Conservation (phyloP, 179 eudicot genomes). For the Vitellaria paradoxa region DNA sequence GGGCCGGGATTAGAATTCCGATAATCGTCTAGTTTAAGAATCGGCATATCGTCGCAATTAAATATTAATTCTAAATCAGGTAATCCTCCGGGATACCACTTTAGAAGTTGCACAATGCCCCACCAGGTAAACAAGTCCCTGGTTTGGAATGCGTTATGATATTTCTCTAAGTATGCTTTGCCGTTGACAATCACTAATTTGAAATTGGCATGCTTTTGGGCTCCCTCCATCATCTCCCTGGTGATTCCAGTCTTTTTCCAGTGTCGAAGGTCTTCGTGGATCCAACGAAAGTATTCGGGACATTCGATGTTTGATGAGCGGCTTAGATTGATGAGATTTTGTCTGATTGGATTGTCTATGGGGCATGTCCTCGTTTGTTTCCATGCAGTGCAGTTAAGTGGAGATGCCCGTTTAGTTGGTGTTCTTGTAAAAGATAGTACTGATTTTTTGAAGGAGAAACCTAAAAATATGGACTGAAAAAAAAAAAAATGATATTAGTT, state of each 20-base stretch:
- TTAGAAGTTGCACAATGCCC: constrained; percentile 53
- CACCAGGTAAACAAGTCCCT: constrained; percentile 57
- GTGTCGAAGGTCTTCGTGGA: constrained; percentile 55
- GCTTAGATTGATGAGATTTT: too few species aligned
- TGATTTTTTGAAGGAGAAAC: too few species aligned
- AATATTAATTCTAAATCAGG: constrained; percentile 70
- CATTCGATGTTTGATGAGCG: constrained; percentile 16
- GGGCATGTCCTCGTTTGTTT: too few species aligned
- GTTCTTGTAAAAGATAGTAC: too few species aligned
- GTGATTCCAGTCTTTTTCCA: constrained; percentile 57
- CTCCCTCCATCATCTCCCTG: constrained; percentile 50
- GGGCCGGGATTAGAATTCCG: constrained; percentile 17
- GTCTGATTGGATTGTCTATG: too few species aligned
- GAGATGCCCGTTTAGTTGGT: too few species aligned
- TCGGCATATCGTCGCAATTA: constrained; percentile 55
- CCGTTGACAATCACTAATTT: constrained; percentile 50
- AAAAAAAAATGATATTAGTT: too few species aligned
- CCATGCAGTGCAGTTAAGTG: too few species aligned
- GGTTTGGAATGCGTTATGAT: constrained; percentile 36
- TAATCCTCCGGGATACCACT: constrained; percentile 60
- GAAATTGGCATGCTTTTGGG: constrained; percentile 38
- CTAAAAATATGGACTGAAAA: too few species aligned
- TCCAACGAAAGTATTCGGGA: constrained; percentile 68
- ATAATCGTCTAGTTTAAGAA: constrained; percentile 18
- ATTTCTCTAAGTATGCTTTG: constrained; percentile 49